Evolutionary conservation across 352 stramenopile genomes (phyloP), one percentile per base, ranked within the genome.

Genomic region (Globisporangium nunn): DNA sequence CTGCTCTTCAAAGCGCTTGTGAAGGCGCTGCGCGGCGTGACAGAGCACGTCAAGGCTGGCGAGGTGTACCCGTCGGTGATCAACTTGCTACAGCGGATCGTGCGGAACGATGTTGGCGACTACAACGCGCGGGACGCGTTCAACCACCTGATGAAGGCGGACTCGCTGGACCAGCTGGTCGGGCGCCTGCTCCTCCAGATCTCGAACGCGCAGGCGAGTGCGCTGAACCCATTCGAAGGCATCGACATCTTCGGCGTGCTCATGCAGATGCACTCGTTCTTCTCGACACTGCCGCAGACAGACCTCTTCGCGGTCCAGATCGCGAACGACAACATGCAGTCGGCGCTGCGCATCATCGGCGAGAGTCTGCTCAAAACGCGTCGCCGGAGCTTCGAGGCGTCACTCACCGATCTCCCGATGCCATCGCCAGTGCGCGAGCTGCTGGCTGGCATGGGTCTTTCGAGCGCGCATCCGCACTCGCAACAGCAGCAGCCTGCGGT

Each of bases 211-310:
- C 82, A 95, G 59, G 71, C 81, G 3, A 75, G 71, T 28, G 70
- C 68, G 6, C 17, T 88, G 15, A 79, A 81, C 29, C 81, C 82
- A 0, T 93, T 93, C 35, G 79, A 90, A 63, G 71, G 71, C 11
- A 84, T 93, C 51, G 78, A 95, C 53, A 72, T 95, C 18, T 92
- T 87, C 41, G 81, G 78, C 43, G 74, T 93, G 28, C 66, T 94
- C 35, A 91, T 91, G 78, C 78, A 91, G 57, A 91, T 93, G 82
- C 82, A 94, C 55, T 87, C 72, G 39, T 91, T 93, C 61, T 92
- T 94, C 48, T 81, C 80, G 6, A 92, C 80, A 11, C 66, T 91
- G 17, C 73, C 82, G 8, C 60, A 74, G 44, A 80, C 59, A 7
- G 75, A 93, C 43, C 52, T 87, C 4, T 87, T 91, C 48, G 74